Percentiles rank a stretch among this genome's conserved stretches.
Evolutionary conservation across 805 yeast genomes (phyloP).

Genomic region (Teunomyces funiuensis): DNA sequence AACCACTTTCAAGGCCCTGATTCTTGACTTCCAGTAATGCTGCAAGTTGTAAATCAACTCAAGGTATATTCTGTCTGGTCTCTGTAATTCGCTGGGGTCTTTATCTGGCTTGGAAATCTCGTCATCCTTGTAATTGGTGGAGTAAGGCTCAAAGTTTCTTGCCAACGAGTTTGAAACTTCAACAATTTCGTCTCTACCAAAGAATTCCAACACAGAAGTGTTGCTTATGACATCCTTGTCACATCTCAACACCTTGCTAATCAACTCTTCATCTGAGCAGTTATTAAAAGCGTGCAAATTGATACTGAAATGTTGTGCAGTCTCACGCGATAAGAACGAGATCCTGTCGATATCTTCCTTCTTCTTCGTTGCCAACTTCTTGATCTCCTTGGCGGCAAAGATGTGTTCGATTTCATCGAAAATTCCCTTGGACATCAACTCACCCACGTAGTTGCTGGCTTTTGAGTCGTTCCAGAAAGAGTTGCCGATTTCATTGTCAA

Average conservation of each 20-base stretch:
- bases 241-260: slow-evolving; percentile 57
- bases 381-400: slow-evolving; percentile 57
- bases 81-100: slow-evolving; percentile 56
- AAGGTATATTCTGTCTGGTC: slow-evolving; percentile 69
- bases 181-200: slow-evolving; percentile 62
- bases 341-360: slow-evolving; percentile 47
- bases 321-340: slow-evolving; percentile 63
- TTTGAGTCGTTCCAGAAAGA: slow-evolving; percentile 63
- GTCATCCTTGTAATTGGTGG: slow-evolving; percentile 45
- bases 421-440: slow-evolving; percentile 58
- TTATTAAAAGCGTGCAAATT: slow-evolving; percentile 64
- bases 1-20: slow-evolving; percentile 57
- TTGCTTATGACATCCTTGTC: slow-evolving; percentile 55
- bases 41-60: slow-evolving; percentile 67
- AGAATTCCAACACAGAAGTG: slow-evolving; percentile 63
- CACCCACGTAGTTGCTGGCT: slow-evolving; percentile 45
- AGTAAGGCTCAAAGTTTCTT: slow-evolving; percentile 62
- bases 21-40: slow-evolving; percentile 70
- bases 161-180: slow-evolving; percentile 58
- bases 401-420: slow-evolving; percentile 61
- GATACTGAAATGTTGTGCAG: slow-evolving; percentile 79
- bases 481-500: slow-evolving; percentile 48
- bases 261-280: slow-evolving; percentile 53
- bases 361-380: slow-evolving; percentile 43
- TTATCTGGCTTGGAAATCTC: slow-evolving; percentile 43